A percentile compares a stretch with the other conserved stretches of the same genome.
Conservation (phyloP, 2,329 filamentous ascomycete genomes). For the Juglanconis oblonga region DNA sequence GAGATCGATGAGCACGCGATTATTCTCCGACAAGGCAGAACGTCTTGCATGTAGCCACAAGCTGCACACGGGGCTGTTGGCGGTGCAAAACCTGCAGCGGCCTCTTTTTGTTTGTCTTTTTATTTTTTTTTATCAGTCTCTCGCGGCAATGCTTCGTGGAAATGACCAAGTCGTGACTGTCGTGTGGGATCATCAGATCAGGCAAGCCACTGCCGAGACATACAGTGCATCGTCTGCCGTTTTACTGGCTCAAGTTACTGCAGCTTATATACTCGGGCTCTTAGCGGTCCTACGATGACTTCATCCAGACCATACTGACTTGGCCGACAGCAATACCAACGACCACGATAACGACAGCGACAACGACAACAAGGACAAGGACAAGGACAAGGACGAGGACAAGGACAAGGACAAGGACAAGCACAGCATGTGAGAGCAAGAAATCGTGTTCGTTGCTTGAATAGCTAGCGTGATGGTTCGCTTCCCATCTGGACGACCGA, state of each 20-base stretch:
- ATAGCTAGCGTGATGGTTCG: not conserved
- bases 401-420: too few species aligned
- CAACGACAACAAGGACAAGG: too few species aligned
- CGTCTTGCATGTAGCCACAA: not conserved
- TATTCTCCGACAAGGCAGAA: slow-evolving; percentile 8
- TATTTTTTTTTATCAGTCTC: too few species aligned
- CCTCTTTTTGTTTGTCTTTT: too few species aligned
- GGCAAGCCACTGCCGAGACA: not conserved
- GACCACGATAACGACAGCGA: too few species aligned
- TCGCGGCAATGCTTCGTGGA: too few species aligned
- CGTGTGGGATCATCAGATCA: too few species aligned
- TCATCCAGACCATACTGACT: not conserved
- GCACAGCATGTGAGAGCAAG: not conserved
- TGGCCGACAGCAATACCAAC: not conserved
- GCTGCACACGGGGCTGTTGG: not conserved
- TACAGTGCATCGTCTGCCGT: not conserved
- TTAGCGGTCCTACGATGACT: not conserved
- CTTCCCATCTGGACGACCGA: too few species aligned
- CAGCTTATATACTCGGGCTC: not conserved
- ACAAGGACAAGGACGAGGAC: too few species aligned
- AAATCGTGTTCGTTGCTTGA: not conserved
- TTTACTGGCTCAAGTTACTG: not conserved
- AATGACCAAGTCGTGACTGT: too few species aligned
- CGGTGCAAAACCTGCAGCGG: not conserved
- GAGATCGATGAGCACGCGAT: not conserved